A percentile compares a stretch with the other conserved stretches of the same genome.
These are phyloP conservation scores for Craterostigma plantagineum DNA, from an alignment of 257 asterid species.

Conservation along the genomic window DNA sequence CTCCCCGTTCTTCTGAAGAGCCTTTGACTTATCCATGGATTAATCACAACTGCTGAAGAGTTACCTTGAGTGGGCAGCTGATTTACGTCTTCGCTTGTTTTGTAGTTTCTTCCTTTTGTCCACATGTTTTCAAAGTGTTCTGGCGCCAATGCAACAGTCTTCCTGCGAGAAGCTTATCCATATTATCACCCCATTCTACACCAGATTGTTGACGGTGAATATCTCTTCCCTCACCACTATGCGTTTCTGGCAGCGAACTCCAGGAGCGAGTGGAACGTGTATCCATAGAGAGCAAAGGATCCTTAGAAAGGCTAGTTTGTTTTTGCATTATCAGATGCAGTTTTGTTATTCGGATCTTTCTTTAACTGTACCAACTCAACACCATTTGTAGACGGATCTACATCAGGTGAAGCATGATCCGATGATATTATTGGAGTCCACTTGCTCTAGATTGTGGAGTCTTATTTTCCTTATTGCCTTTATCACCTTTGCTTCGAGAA, in stretches of 20 bases:
- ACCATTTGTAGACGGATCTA: conserved; percentile 70
- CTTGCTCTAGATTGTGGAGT: conserved; percentile 23
- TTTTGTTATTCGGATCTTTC: conserved; percentile 33
- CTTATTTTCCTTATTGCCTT: conserved; percentile 28
- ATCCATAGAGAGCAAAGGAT: conserved; percentile 76
- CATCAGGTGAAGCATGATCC: conserved; percentile 32
- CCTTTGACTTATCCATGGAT: conserved; percentile 28
- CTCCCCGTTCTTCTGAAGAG: conserved; percentile 23
- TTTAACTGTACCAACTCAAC: conserved; percentile 82
- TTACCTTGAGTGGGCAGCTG: conserved; percentile 14
- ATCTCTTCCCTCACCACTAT: conserved; percentile 33
- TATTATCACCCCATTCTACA: conserved; percentile 78
- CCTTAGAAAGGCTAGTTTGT: conserved; percentile 37
- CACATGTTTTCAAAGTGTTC: conserved; percentile 95
- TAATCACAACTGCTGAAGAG: conserved; percentile 25
- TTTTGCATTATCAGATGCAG: conserved; percentile 15
- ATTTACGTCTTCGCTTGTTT: conserved; percentile 29
- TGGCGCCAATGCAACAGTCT: conserved; percentile 72
- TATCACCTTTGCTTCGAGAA: conserved; percentile 40
- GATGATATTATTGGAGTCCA: conserved; percentile 21
- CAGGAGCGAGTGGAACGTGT: conserved; percentile 63
- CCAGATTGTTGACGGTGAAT: conserved; percentile 39
- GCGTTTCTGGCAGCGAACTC: conserved; percentile 44
- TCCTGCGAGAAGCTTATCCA: conserved; percentile 62
- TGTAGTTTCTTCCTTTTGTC: conserved; percentile 82